These are phyloP conservation scores for Fusarium compactum DNA, from an alignment of 2,329 filamentous ascomycete genomes.

Conservation along the genomic window DNA sequence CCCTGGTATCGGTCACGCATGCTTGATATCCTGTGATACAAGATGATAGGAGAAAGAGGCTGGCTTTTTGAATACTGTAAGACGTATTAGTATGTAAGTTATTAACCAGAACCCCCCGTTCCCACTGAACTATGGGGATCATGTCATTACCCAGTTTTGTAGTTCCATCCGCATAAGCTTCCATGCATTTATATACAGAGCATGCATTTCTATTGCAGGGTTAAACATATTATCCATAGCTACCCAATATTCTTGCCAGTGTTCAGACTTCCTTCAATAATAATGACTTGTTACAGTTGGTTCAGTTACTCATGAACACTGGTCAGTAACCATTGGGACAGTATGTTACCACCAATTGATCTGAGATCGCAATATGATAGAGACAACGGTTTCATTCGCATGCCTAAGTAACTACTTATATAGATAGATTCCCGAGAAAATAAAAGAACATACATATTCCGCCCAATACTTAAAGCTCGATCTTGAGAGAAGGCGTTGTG, in stretches of 20 bases:
- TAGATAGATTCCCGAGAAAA: not conserved
- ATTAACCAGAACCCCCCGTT: not conserved
- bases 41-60: not conserved
- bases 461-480: not conserved
- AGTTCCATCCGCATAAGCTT: not conserved
- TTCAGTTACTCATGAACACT: not conserved
- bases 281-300: not conserved
- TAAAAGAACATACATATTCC: not conserved
- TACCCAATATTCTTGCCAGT: not conserved
- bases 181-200: not conserved
- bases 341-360: not conserved
- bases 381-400: not conserved
- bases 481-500: not conserved
- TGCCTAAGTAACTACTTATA: rapidly evolving
- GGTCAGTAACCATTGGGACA: not conserved
- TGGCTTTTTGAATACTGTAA: not conserved
- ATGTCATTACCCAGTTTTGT: not conserved
- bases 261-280: not conserved
- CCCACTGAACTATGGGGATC: not conserved
- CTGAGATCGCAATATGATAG: not conserved
- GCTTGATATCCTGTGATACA: not conserved
- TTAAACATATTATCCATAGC: not conserved
- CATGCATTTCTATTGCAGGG: not conserved
- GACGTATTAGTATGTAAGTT: not conserved
- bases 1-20: not conserved